Base-by-base conservation (phyloP, 768 basidiomycete genomes). In the Tricholoma hemisulphureum region DNA sequence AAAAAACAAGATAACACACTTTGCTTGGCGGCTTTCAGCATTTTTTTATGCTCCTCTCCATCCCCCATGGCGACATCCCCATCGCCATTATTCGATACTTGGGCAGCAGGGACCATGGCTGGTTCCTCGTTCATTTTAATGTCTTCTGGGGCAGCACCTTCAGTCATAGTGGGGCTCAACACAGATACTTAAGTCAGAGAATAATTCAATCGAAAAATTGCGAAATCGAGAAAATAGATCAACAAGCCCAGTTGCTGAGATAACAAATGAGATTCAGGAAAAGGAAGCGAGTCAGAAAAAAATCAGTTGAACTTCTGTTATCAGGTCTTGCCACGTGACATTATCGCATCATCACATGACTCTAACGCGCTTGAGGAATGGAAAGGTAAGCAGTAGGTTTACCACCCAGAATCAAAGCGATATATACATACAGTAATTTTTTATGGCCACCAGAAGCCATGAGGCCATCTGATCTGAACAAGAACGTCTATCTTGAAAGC, bases 1-100 rank as follows among this genome's bases (percentile, higher is more conserved):
- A 10, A 46, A 39, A 58, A 39, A 28, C 4, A 13, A 34, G 43
- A 45, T 9, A 18, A 69, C 80, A 55, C 59, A 83, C 88, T 76
- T 67, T 89, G 87, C 62, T 77, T 78, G 55, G 77, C 76, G 1
- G 83, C 84, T 53, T 77, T 81, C 49, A 73, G 60, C 65, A 79
- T 75, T 56, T 80, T 72, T 21, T 76, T 78, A 21, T 75, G 71
- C 24, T 78, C 76, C 26, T 72, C 71, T 35, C 64, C 75, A 37
- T 69, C 69, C 13, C 46, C 53, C 65, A 70, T 61, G 21, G 55
- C 59, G 9, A 64, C 55, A 23, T 65, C 66, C 29, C 58, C 61
- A 48, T 59, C 37, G 5, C 61, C 58, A 32, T 62, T 54, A 34
- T 50, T 53, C 16, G 53, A 41, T 48, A 51, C 60, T 18, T 55